These are phyloP conservation scores for Exophiala dermatitidis DNA, from an alignment of 2,329 filamentous ascomycete species.

Conservation along the genomic window DNA sequence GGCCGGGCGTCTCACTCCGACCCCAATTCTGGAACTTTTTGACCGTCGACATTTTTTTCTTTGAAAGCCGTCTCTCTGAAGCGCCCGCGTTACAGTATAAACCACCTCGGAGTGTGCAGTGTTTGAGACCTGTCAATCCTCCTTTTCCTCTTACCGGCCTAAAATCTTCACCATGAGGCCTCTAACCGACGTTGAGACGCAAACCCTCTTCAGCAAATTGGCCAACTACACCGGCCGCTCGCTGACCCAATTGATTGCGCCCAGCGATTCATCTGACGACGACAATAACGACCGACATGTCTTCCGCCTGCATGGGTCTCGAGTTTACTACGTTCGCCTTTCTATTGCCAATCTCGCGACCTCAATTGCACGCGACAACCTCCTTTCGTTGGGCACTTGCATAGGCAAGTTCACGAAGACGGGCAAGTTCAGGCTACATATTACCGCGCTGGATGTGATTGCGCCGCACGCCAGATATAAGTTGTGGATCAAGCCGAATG, in stretches of 20 bases:
- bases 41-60: not conserved
- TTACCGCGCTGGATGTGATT: slow-evolving; percentile 83
- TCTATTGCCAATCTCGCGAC: slow-evolving; percentile 87
- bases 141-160: not conserved
- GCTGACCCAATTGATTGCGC: slow-evolving; percentile 75
- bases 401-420: slow-evolving; percentile 95
- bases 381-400: slow-evolving; percentile 83
- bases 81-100: not conserved
- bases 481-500: slow-evolving; percentile 93
- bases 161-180: slow-evolving; percentile 57
- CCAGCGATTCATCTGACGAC: slow-evolving; percentile 58
- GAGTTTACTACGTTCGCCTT: slow-evolving; percentile 87
- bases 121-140: no score
- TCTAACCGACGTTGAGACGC: slow-evolving; percentile 58
- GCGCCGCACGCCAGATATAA: slow-evolving; percentile 90
- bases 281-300: slow-evolving; percentile 66
- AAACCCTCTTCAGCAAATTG: slow-evolving; percentile 83
- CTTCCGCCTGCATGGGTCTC: slow-evolving; percentile 72
- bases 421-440: slow-evolving; percentile 88
- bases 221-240: slow-evolving; percentile 87
- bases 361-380: slow-evolving; percentile 69
- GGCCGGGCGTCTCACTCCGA: not conserved
- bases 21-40: slow-evolving; percentile 25
- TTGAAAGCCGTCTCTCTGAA: not conserved
- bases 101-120: not conserved